phyloP scores from a whole-genome alignment of 805 yeast species.

The Cyberlindnera japonica region DNA sequence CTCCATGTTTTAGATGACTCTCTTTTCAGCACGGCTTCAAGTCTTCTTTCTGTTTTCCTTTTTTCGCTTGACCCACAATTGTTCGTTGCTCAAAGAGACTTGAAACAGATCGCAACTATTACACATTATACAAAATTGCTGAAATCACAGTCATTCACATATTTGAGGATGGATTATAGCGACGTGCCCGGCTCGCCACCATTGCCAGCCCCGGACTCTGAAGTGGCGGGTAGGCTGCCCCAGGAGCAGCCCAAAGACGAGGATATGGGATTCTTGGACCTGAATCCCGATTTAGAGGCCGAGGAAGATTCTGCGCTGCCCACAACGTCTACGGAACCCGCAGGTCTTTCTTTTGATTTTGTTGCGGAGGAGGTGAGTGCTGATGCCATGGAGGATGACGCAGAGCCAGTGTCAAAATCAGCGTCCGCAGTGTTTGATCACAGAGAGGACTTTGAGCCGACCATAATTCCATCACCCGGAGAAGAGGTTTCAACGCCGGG shows the following conservation, averaged over 20 bases:
- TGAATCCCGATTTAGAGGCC: slow-evolving; percentile 23
- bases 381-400: slow-evolving; percentile 1
- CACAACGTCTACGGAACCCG: too few relatives aligned
- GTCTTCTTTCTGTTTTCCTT: too few relatives aligned
- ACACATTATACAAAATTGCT: too few relatives aligned
- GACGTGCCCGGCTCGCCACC: slow-evolving; percentile 25
- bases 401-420: neutral
- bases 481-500: neutral
- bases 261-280: slow-evolving; percentile 23
- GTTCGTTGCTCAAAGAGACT: too few relatives aligned
- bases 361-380: slow-evolving; percentile 1
- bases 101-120: too few relatives aligned
- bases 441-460: slow-evolving; percentile 16
- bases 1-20: too few relatives aligned
- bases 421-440: slow-evolving; percentile 7
- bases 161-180: slow-evolving; percentile 15
- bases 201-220: slow-evolving; percentile 25
- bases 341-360: neutral
- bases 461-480: slow-evolving; percentile 12
- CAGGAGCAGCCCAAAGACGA: slow-evolving; percentile 9
- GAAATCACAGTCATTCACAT: too few relatives aligned
- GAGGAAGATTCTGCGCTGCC: neutral
- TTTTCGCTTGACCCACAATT: too few relatives aligned
- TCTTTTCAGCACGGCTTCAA: too few relatives aligned
- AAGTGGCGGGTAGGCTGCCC: slow-evolving; percentile 13